Conservation (phyloP, 2,329 filamentous ascomycete genomes). For the Diaporthe citrichinensis region DNA sequence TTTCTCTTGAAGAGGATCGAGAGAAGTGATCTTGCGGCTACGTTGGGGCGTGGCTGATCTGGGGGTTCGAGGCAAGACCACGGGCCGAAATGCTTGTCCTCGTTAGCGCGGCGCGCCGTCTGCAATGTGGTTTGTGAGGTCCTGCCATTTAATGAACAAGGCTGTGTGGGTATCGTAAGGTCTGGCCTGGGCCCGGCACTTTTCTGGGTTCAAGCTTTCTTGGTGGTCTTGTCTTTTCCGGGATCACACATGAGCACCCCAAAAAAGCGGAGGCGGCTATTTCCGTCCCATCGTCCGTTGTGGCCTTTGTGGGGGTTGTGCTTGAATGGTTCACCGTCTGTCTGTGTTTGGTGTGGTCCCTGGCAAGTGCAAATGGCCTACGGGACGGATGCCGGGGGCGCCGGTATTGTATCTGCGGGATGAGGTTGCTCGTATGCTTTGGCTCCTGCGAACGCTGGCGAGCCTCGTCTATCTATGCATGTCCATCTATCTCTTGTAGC, state of each 20-base stretch:
- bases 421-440: not conserved
- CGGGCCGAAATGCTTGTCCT: conserved; percentile 15
- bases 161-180: conserved; percentile 1
- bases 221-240: not conserved
- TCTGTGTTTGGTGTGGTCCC: not conserved
- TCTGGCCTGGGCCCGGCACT: not conserved
- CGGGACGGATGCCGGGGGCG: not conserved
- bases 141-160: not conserved
- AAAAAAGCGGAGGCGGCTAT: not conserved
- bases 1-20: not conserved
- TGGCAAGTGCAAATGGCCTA: not conserved
- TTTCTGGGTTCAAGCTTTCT: conserved; percentile 12
- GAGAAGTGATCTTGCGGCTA: not conserved
- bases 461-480: not conserved
- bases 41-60: not conserved
- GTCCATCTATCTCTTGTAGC: not conserved
- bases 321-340: not conserved
- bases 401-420: not conserved
- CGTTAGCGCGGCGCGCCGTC: not conserved
- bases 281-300: not conserved
- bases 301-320: not conserved
- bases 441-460: not conserved
- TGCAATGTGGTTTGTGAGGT: not conserved
- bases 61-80: not conserved
- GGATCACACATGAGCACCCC: not conserved